Evolutionary conservation across 306 rosid species (phyloP).

Genomic region (Benincasa hispida): DNA sequence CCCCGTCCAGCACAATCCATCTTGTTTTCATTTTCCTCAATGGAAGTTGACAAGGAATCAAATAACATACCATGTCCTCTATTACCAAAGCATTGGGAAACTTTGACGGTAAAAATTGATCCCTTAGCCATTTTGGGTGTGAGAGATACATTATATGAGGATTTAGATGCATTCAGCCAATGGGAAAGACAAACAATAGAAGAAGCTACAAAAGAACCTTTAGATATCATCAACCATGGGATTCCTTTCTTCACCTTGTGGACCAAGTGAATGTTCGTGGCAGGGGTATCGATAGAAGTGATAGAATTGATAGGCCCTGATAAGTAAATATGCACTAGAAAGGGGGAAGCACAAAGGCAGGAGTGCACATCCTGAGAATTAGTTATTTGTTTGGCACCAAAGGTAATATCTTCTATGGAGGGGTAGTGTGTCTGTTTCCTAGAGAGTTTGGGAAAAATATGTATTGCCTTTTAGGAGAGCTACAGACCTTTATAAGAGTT

Average conservation of each 20-base stretch:
- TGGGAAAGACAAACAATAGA: neutral
- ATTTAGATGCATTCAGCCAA: neutral
- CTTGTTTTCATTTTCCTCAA: too few species aligned
- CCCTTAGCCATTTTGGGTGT: too few species aligned
- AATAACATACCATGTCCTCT: too few species aligned
- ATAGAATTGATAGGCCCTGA: neutral
- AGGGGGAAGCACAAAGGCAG: neutral
- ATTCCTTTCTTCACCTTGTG: too few species aligned
- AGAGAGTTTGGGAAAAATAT: neutral
- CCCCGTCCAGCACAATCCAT: too few species aligned
- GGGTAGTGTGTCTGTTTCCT: neutral
- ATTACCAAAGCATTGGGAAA: too few species aligned
- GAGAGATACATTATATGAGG: neutral
- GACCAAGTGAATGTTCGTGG: neutral
- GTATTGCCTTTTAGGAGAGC: neutral
- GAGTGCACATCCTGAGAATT: neutral
- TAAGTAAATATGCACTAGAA: neutral
- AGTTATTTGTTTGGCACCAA: neutral
- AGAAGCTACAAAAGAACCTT: neutral
- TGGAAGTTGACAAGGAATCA: too few species aligned
- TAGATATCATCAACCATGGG: neutral
- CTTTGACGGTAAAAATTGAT: too few species aligned
- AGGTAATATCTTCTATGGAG: neutral
- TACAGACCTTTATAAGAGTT: neutral
- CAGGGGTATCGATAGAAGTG: neutral